phyloP scores from a whole-genome alignment of 306 rosid species.

The Luffa aegyptiaca region DNA sequence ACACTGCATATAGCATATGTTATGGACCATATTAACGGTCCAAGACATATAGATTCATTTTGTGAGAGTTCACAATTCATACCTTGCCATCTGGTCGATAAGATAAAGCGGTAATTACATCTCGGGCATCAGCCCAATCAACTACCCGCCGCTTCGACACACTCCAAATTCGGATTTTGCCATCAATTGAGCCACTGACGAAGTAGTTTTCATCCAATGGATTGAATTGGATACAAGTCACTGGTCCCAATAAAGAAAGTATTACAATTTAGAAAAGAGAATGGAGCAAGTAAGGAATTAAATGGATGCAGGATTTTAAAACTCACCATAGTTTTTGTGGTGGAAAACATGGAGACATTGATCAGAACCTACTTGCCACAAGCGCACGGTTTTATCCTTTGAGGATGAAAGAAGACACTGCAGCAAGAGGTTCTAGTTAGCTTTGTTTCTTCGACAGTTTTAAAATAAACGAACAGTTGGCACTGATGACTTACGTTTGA shows the following conservation, averaged over 20 bases:
- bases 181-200: slow-evolving; percentile 85
- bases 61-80: slow-evolving; percentile 12
- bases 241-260: slow-evolving; percentile 29
- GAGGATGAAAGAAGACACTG: slow-evolving; percentile 89
- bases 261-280: slow-evolving; percentile 1
- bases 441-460: slow-evolving; percentile 8
- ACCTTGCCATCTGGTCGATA: slow-evolving; percentile 75
- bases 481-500: slow-evolving; percentile 55
- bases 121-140: slow-evolving; percentile 75
- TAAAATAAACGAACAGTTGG: neutral
- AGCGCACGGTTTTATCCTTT: slow-evolving; percentile 78
- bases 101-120: slow-evolving; percentile 72
- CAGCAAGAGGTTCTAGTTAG: slow-evolving; percentile 16
- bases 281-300: neutral
- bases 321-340: slow-evolving; percentile 73
- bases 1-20: neutral
- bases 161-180: slow-evolving; percentile 89
- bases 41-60: neutral
- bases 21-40: neutral
- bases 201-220: slow-evolving; percentile 64
- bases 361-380: slow-evolving; percentile 59
- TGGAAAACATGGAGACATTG: slow-evolving; percentile 43
- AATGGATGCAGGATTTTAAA: neutral
- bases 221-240: slow-evolving; percentile 85
- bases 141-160: slow-evolving; percentile 57